phyloP scores from a whole-genome alignment of 2,329 filamentous ascomycete genomes.

The Rhinocladiella similis region DNA sequence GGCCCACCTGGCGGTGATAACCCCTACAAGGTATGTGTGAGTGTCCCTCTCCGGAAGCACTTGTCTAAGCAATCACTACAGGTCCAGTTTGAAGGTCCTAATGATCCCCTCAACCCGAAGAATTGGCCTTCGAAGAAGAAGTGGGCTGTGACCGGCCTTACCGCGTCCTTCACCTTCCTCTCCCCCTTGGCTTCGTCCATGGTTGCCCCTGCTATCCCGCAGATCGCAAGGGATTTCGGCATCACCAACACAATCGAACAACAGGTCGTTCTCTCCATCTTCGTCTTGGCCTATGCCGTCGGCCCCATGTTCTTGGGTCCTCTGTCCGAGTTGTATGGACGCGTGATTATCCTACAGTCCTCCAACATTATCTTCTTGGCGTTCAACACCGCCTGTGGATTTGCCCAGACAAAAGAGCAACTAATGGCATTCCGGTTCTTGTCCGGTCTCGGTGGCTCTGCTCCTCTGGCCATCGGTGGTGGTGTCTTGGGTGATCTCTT shows the following conservation, averaged over 20 bases:
- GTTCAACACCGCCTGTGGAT: constrained; percentile 63
- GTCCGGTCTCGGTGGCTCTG: constrained; percentile 60
- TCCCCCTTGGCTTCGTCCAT: constrained; percentile 66
- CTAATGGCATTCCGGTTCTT: constrained; percentile 62
- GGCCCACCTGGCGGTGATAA: constrained; percentile 32
- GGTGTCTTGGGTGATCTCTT: constrained; percentile 40
- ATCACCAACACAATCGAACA: constrained; percentile 49
- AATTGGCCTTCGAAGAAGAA: constrained; percentile 60
- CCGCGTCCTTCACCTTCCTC: constrained; percentile 62
- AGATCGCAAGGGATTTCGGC: constrained; percentile 55
- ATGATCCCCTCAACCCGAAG: constrained; percentile 50
- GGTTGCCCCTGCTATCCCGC: constrained; percentile 53
- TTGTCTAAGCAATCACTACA: constrained; percentile 24
- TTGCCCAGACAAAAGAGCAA: constrained; percentile 53
- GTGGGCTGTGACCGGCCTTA: constrained; percentile 57
- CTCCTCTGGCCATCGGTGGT: constrained; percentile 53
- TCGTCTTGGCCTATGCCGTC: constrained; percentile 56
- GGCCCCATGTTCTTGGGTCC: constrained; percentile 56
- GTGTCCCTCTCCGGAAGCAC: not conserved
- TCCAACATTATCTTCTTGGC: constrained; percentile 57
- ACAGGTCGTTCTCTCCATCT: constrained; percentile 56
- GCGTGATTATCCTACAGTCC: constrained; percentile 55
- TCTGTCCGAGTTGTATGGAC: constrained; percentile 58
- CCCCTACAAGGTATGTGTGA: constrained; percentile 54
- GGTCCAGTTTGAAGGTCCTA: constrained; percentile 54